A percentile compares a stretch with the other conserved stretches of the same genome.
Conservation (phyloP, 495 filamentous ascomycete genomes). For the Diplogelasinospora grovesii region DNA sequence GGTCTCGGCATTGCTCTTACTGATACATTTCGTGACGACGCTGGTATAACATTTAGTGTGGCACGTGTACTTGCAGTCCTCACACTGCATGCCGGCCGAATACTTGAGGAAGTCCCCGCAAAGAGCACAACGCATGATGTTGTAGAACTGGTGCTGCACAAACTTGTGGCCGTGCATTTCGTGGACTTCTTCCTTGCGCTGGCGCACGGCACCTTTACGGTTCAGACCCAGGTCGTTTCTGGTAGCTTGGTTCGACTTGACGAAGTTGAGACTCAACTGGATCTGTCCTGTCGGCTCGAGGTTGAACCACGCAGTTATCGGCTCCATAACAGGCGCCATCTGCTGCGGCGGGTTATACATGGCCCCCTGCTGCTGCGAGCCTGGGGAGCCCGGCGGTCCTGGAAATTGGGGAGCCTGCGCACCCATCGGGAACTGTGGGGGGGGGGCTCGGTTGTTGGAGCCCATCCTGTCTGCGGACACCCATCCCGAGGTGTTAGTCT, state of each 20-base stretch:
- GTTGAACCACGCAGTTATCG: slow-evolving; percentile 94
- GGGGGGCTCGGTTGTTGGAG: slow-evolving; percentile 41
- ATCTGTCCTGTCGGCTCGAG: slow-evolving; percentile 91
- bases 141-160: slow-evolving; percentile 96
- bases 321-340: slow-evolving; percentile 45
- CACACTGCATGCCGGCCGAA: slow-evolving; percentile 96
- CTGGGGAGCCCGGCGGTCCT: slow-evolving; percentile 28
- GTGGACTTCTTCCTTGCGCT: slow-evolving; percentile 93
- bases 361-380: slow-evolving; percentile 12
- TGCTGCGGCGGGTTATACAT: slow-evolving; percentile 23
- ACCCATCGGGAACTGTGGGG: slow-evolving; percentile 50
- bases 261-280: slow-evolving; percentile 74
- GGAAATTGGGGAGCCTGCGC: slow-evolving; percentile 39
- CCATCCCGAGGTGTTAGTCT: slow-evolving; percentile 87
- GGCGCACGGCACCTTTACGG: slow-evolving; percentile 91
- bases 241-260: slow-evolving; percentile 51
- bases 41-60: slow-evolving; percentile 93
- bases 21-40: slow-evolving; percentile 99
- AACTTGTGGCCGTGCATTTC: slow-evolving; percentile 99
- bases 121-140: slow-evolving; percentile 98
- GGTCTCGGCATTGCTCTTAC: slow-evolving; percentile 95
- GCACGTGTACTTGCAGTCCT: slow-evolving; percentile 99
- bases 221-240: slow-evolving; percentile 80
- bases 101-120: slow-evolving; percentile 99
- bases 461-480: slow-evolving; percentile 93